phyloP scores from a whole-genome alignment of 805 yeast genomes.

The Danielia oregonensis region DNA sequence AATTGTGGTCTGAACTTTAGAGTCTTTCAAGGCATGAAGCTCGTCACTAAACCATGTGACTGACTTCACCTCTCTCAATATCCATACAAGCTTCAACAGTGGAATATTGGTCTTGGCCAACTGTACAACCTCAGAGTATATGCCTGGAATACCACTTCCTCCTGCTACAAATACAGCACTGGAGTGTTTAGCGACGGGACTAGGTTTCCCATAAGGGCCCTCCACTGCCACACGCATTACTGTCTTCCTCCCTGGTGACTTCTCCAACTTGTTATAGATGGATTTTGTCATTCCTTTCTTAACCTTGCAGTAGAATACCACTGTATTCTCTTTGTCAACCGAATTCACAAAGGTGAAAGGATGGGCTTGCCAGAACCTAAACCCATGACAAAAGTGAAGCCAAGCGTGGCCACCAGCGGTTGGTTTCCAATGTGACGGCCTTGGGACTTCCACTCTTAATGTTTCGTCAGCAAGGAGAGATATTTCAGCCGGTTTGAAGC shows the following conservation, averaged over 20 bases:
- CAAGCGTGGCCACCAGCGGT: slow-evolving; percentile 42
- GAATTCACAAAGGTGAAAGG: slow-evolving; percentile 35
- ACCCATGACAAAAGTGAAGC: slow-evolving; percentile 30
- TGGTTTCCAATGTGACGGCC: slow-evolving; percentile 34
- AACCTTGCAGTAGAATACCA: slow-evolving; percentile 33
- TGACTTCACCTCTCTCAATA: slow-evolving; percentile 12
- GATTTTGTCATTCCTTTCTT: slow-evolving; percentile 38
- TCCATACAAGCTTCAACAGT: slow-evolving; percentile 14
- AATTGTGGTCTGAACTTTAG: slow-evolving; percentile 11
- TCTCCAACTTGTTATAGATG: slow-evolving; percentile 24
- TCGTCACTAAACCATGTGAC: slow-evolving; percentile 14
- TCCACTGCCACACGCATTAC: slow-evolving; percentile 42
- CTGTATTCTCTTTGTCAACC: slow-evolving; percentile 14
- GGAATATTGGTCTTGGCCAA: slow-evolving; percentile 19
- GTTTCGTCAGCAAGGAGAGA: slow-evolving; percentile 32
- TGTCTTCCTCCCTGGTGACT: slow-evolving; percentile 25
- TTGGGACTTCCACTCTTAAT: slow-evolving; percentile 33
- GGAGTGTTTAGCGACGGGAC: slow-evolving; percentile 47
- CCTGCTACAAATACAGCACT: slow-evolving; percentile 63
- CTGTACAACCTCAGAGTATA: slow-evolving; percentile 37
- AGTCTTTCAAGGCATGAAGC: slow-evolving; percentile 7
- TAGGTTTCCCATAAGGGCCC: slow-evolving; percentile 66
- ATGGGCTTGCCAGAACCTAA: slow-evolving; percentile 42
- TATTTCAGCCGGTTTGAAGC: slow-evolving; percentile 31
- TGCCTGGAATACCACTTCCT: slow-evolving; percentile 74